Percentiles rank a stretch among this genome's conserved stretches.
Conservation (phyloP, 106 monocot species). For the Agapanthus africanus region DNA sequence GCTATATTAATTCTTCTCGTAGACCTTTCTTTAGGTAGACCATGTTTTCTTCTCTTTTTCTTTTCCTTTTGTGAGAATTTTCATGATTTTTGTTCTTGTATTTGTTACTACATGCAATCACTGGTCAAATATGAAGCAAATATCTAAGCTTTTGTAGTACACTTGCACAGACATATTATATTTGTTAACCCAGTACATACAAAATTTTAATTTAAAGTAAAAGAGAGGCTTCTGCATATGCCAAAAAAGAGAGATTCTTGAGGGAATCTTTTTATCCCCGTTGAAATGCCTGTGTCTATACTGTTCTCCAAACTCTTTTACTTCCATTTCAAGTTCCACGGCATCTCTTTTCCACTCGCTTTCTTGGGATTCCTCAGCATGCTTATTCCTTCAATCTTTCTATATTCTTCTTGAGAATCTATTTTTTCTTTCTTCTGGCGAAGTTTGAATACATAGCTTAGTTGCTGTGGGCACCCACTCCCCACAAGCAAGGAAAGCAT, state of each 20-base stretch:
- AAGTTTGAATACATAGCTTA: neutral
- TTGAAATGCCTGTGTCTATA: slow-evolving; percentile 1
- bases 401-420: no score
- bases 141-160: neutral
- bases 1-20: neutral
- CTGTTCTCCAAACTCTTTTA: neutral
- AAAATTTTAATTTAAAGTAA: slow-evolving; percentile 8
- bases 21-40: neutral
- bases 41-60: neutral
- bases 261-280: neutral
- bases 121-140: neutral
- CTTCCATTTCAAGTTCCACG: neutral
- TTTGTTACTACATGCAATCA: neutral
- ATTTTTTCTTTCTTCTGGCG: no score
- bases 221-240: slow-evolving; percentile 16
- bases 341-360: neutral
- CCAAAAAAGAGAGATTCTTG: slow-evolving; percentile 35
- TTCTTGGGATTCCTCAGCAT: slow-evolving; percentile 1
- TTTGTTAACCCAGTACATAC: neutral
- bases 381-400: no score
- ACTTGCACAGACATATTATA: neutral
- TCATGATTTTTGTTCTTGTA: no score
- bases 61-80: neutral
- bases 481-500: slow-evolving; percentile 13
- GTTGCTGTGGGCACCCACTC: neutral